Evolutionary conservation across 2,329 filamentous ascomycete species (phyloP), one percentile per base, ranked within the genome.

Genomic region (Aspergillus eucalypticola): DNA sequence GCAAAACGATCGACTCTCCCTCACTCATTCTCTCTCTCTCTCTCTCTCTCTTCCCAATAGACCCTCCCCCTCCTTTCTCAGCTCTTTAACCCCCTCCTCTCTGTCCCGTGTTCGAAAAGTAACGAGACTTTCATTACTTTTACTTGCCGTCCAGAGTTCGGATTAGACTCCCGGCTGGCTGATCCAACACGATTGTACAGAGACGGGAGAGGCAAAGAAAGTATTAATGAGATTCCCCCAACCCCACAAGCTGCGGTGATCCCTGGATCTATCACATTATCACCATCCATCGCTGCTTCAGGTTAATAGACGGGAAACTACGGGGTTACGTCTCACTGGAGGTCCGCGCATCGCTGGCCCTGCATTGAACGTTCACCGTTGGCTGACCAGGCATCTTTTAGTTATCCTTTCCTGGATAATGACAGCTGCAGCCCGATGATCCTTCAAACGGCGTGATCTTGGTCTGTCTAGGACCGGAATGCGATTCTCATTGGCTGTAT

Each of bases 221-320:
- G 15, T n/a, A 50, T 49, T 32, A 32, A 32, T 17, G 55, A 39
- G 15, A 10, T 51, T 19, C 19, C 23, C 29, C 54, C 32, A 52
- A 52, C 25, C 27, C 29, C 54, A 41, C 55, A 50, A 39, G 19
- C 58, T 52, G 25, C 27, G 35, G 29, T 44, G 27, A 61, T 49
- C 52, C 7, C 15, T 35, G 49, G 50, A 63, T 58, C 50, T 42
- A 60, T 66, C 60, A 65, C 64, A 64, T 59, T 61, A 61, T 66
- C 61, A 62, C 63, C 50, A 10, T 57, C 52, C 48, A 54, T 53
- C 60, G 41, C 32, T 54, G 60, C 56, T 62, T 64, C 54, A 62
- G 58, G 53, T 56, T 49, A 48, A 52, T 39, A 58, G 39, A 51
- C 38, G 29, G 29, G 32, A 41, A 39, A 19, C 19, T n/a, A n/a